These are phyloP conservation scores for Sporothrix inflata DNA, from an alignment of 2,329 filamentous ascomycete genomes.

Conservation along the genomic window DNA sequence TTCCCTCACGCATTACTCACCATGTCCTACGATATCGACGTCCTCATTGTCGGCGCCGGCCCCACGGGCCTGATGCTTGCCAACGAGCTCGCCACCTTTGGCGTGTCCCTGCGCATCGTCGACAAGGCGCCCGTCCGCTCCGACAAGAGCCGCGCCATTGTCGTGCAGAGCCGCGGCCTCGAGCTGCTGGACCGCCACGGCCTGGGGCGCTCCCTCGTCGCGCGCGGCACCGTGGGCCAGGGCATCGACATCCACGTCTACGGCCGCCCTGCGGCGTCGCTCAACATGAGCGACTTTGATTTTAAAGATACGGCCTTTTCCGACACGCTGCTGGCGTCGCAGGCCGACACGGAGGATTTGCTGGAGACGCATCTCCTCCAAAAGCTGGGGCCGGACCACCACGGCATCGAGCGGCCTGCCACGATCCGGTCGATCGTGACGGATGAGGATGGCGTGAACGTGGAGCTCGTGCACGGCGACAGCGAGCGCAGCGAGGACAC, in stretches of 20 bases:
- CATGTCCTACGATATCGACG: conserved; percentile 31
- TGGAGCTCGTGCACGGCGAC: conserved; percentile 30
- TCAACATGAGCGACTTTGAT: conserved; percentile 38
- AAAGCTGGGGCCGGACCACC: conserved; percentile 40
- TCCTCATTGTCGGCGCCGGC: conserved; percentile 52
- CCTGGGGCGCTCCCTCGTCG: conserved; percentile 42
- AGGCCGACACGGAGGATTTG: conserved; percentile 36
- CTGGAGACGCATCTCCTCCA: conserved; percentile 47
- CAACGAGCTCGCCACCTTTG: conserved; percentile 41
- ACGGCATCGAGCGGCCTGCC: conserved; percentile 39
- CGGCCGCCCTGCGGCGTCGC: conserved; percentile 38
- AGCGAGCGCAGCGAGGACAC: conserved; percentile 31
- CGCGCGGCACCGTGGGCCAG: conserved; percentile 43
- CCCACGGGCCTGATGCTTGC: conserved; percentile 50
- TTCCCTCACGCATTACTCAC: neutral
- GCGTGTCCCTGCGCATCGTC: conserved; percentile 45
- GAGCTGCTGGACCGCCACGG: conserved; percentile 55
- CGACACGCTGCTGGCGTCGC: conserved; percentile 35
- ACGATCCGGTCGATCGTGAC: conserved; percentile 31
- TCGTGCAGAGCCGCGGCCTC: conserved; percentile 53
- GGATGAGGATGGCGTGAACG: conserved; percentile 35
- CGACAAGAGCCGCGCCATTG: conserved; percentile 48
- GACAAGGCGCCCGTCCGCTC: conserved; percentile 42
- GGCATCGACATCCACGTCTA: conserved; percentile 47
- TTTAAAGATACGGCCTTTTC: conserved; percentile 35